Evolutionary conservation across 257 asterid genomes (phyloP).

Genomic region (Solanum pinnatisectum): DNA sequence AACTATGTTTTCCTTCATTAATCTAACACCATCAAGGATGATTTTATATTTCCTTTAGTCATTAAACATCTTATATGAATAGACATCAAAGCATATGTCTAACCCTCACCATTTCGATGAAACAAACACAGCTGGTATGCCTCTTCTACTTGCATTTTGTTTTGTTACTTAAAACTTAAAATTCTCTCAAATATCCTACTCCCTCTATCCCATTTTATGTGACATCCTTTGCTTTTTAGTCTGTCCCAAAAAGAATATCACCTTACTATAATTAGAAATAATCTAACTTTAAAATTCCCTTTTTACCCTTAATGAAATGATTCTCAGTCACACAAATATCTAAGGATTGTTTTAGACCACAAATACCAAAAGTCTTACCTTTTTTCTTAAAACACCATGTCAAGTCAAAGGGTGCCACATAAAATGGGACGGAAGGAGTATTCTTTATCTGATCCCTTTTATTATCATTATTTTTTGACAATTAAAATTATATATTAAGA

Average conservation of each 20-base stretch:
- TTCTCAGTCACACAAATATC: neutral
- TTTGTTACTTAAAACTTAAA: neutral
- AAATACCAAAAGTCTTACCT: neutral
- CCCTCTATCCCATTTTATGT: neutral
- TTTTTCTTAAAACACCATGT: no score
- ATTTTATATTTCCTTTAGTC: neutral
- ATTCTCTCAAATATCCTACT: neutral
- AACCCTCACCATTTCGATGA: neutral
- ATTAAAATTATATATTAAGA: no score
- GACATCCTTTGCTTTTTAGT: neutral
- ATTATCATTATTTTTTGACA: neutral
- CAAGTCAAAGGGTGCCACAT: neutral
- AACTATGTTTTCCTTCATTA: neutral
- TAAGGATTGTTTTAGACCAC: neutral
- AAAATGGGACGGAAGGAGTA: neutral
- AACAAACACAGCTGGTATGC: neutral
- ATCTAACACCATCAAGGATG: neutral
- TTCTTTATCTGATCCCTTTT: neutral
- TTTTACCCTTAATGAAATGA: neutral
- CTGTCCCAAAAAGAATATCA: neutral
- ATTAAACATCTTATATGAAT: neutral
- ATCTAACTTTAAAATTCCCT: neutral
- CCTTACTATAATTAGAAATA: neutral
- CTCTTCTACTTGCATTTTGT: neutral
- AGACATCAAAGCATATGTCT: neutral